Evolutionary conservation across 2,329 filamentous ascomycete species (phyloP), one percentile per base, ranked within the genome.

Genomic region (Ascochyta clinopodiicola): DNA sequence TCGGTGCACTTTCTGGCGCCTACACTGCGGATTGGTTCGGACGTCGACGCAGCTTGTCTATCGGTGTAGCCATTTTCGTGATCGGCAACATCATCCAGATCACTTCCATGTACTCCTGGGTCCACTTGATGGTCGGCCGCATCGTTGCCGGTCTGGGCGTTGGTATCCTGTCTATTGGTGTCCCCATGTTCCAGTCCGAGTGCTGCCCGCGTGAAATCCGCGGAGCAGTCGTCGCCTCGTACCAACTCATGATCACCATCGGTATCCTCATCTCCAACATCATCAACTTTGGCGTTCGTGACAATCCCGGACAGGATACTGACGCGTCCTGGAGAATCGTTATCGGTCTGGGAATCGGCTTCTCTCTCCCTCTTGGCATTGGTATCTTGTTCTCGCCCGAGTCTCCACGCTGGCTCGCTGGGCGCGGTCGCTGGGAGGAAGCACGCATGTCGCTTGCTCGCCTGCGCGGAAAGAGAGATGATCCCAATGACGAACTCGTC

Each of bases 151-250:
- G 78, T 63, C 58, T 80, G 8, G 78, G 78, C 39, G 75, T 80
- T 34, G 78, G 78, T 31, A 71, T 73, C n/a, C 68, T 80, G 17
- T 78, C 75, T 8, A 83, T 88, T 31, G 80, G 85, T 32, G 85
- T 88, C 2, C 86, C 87, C 54, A 86, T 89, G 80, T 88, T 86
- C 73, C 86, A 89, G 73, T 84, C 84, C 36, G 87, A 89, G 68
- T 85, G 81, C 47, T 81, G 84, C 1, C 87, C 87, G 4, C 80
- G 81, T 17, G 80, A 85, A 64, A 86, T 88, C 57, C 84, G 86
- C 62, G 86, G 86, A 62, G 82, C 84, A 31, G 82, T 89, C 38
- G 84, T 88, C n/a, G 73, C 77, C 13, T 77, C 73, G 4, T 79
- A 79, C 63, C 77, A 79, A 61, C 73, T 79, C n/a, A 77, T 78